A percentile compares a stretch with the other conserved stretches of the same genome.
Evolutionary conservation across 768 basidiomycete genomes (phyloP).

Genomic region (Calocybe cyanea): DNA sequence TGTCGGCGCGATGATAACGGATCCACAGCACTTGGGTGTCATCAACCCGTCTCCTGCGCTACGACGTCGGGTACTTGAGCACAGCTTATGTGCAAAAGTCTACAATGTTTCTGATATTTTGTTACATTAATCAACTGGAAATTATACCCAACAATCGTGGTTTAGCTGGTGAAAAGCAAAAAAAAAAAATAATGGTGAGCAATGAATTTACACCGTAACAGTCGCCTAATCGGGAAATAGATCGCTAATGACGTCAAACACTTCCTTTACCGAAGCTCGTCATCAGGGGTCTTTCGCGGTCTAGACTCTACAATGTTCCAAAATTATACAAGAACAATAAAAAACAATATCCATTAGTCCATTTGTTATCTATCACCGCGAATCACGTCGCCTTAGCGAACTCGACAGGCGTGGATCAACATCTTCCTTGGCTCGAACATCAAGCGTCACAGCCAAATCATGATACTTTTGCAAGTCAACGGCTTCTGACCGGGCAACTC

Average conservation of each 20-base stretch:
- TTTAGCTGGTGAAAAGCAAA: no score
- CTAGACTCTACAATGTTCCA: constrained; percentile 7
- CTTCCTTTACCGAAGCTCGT: constrained; percentile 9
- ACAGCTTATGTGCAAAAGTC: no score
- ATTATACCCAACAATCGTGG: no score
- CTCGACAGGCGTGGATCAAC: constrained; percentile 20
- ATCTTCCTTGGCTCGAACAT: constrained; percentile 58
- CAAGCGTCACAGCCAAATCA: constrained; percentile 64
- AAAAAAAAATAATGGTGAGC: no score
- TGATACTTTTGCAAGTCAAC: constrained; percentile 75
- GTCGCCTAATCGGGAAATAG: not conserved
- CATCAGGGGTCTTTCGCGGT: no score
- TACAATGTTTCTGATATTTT: no score
- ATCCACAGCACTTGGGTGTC: not conserved
- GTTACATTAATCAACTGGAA: no score
- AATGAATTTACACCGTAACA: no score
- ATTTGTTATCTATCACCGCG: constrained; percentile 4
- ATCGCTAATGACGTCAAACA: constrained; percentile 9
- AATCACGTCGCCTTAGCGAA: constrained; percentile 26
- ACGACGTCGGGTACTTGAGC: no score
- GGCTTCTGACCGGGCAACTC: constrained; percentile 72
- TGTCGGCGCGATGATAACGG: not conserved
- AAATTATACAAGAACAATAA: constrained; percentile 7
- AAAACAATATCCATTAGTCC: constrained; percentile 7
- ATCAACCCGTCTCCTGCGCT: not conserved